Conservation (phyloP, 345 rosid genomes). For the Salix purpurea region DNA sequence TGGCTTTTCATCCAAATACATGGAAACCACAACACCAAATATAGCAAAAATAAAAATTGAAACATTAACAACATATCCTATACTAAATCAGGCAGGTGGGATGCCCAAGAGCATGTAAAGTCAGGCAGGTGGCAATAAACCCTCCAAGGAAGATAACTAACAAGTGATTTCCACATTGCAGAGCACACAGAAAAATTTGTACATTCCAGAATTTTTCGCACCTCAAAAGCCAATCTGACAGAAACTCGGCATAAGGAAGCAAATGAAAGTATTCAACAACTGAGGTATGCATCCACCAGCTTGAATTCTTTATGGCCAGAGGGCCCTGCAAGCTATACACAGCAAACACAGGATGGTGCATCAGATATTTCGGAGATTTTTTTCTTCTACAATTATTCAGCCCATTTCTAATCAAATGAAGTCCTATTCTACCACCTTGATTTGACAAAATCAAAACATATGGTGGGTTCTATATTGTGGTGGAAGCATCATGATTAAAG, state of each 20-base stretch:
- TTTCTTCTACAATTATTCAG: background rate
- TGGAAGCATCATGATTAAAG: background rate
- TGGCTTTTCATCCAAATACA: background rate
- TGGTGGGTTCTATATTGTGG: background rate
- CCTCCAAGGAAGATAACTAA: background rate
- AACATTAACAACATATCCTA: background rate
- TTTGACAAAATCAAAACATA: background rate
- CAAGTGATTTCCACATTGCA: background rate
- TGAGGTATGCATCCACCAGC: conserved; percentile 13
- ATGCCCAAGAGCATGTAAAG: background rate
- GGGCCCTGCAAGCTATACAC: conserved; percentile 27
- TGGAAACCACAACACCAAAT: background rate
- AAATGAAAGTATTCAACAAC: conserved; percentile 27
- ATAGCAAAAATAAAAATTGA: background rate
- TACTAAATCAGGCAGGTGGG: background rate
- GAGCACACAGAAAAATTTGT: background rate
- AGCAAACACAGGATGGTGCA: conserved; percentile 1
- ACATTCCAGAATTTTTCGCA: background rate
- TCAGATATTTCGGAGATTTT: background rate
- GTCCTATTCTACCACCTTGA: background rate
- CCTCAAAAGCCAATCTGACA: conserved; percentile 21
- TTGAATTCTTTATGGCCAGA: conserved; percentile 11
- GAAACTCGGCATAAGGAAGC: conserved; percentile 23
- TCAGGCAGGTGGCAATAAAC: background rate
- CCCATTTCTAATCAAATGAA: background rate